phyloP scores from a whole-genome alignment of 225 moss, liverwort and hornwort genomes.

The Neckera pumila region DNA sequence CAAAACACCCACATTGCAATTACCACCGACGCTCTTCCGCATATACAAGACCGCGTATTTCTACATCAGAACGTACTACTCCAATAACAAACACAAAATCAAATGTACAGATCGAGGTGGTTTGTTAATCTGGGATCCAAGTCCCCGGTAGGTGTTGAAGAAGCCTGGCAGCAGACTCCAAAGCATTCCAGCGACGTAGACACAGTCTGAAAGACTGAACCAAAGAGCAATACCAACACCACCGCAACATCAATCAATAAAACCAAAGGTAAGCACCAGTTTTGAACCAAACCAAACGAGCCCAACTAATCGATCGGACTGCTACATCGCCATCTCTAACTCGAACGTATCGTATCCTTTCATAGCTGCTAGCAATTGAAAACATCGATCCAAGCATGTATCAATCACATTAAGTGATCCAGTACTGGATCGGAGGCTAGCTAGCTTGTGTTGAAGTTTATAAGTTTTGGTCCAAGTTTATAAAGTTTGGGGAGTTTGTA shows the following conservation, averaged over 20 bases:
- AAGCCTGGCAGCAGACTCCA: not conserved
- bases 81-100: not conserved
- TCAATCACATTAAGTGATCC: not conserved
- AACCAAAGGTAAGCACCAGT: not conserved
- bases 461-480: not conserved
- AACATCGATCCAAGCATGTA: not conserved
- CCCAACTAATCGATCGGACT: not conserved
- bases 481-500: not conserved
- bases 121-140: not conserved
- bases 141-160: not conserved
- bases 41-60: not conserved
- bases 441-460: no score
- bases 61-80: not conserved
- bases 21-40: not conserved
- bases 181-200: not conserved
- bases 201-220: not conserved
- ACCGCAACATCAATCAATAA: not conserved
- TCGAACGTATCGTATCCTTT: not conserved
- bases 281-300: no score
- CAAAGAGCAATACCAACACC: not conserved
- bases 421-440: no score
- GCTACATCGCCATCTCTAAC: not conserved
- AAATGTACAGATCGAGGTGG: not conserved
- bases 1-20: not conserved
- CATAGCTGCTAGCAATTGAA: not conserved